Evolutionary conservation across 1,284 basidiomycete species (phyloP).

Genomic region (Pterulicium gracile): DNA sequence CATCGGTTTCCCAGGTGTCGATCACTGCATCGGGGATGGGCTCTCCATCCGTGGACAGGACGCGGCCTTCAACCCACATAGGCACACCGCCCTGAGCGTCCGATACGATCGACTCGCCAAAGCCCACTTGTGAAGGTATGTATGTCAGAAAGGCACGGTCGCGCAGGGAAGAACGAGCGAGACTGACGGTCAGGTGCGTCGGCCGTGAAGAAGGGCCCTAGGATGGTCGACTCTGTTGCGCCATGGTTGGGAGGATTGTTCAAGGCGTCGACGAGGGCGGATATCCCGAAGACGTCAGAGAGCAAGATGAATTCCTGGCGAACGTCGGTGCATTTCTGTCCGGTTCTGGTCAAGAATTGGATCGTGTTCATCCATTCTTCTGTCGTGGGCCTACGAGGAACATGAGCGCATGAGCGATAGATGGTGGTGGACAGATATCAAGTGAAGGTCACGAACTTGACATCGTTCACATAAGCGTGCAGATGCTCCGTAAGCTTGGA

Average conservation of each 20-base stretch:
- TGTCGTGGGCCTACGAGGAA: slow-evolving; percentile 32
- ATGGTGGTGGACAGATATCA: slow-evolving; percentile 2
- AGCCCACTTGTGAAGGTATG: slow-evolving; percentile 27
- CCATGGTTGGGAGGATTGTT: slow-evolving; percentile 62
- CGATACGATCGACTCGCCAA: slow-evolving; percentile 60
- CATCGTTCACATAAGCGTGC: background rate
- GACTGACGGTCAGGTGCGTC: slow-evolving; percentile 63
- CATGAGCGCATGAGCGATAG: slow-evolving; percentile 26
- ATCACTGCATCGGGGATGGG: slow-evolving; percentile 58
- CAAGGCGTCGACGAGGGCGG: slow-evolving; percentile 65
- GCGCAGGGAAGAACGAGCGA: background rate
- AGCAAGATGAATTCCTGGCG: slow-evolving; percentile 82
- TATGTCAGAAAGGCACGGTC: background rate
- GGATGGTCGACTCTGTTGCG: slow-evolving; percentile 66
- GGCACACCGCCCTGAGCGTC: slow-evolving; percentile 66
- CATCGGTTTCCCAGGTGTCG: slow-evolving; percentile 86
- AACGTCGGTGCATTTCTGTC: slow-evolving; percentile 61
- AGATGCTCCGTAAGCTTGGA: background rate
- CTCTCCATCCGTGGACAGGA: slow-evolving; percentile 49
- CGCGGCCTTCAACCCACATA: slow-evolving; percentile 68
- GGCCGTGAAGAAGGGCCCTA: slow-evolving; percentile 80
- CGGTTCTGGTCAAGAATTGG: slow-evolving; percentile 64
- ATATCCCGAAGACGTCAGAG: slow-evolving; percentile 71
- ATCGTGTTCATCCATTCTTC: slow-evolving; percentile 82
- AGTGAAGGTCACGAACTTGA: background rate